phyloP scores from a whole-genome alignment of 768 basidiomycete species.

The Hemileccinum impolitum region DNA sequence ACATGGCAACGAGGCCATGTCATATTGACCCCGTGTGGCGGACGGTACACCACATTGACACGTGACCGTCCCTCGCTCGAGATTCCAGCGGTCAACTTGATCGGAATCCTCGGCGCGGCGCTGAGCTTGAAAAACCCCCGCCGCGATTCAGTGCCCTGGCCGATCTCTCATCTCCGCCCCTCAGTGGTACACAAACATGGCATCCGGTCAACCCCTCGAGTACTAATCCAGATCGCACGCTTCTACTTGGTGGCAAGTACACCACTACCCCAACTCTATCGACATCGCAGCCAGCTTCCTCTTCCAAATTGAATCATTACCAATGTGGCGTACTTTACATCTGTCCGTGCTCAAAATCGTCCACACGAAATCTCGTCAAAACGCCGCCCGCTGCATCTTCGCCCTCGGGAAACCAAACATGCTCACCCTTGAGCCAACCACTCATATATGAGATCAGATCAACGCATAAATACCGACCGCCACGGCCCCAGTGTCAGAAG shows the following conservation, averaged over 20 bases:
- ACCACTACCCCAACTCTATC: constrained; percentile 8
- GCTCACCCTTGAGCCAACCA: neutral
- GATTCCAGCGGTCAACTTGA: constrained; percentile 11
- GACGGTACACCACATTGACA: too few relatives aligned
- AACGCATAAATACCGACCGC: constrained; percentile 6
- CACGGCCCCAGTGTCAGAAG: constrained; percentile 7
- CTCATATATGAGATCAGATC: constrained; percentile 14
- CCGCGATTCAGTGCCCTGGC: constrained; percentile 12
- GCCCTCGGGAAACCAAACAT: neutral
- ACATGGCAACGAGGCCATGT: constrained; percentile 21
- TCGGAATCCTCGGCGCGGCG: constrained; percentile 20
- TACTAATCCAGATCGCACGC: too few relatives aligned
- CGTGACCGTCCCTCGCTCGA: constrained; percentile 1
- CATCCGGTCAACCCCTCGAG: neutral
- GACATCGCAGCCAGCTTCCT: constrained; percentile 1
- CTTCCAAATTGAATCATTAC: constrained; percentile 5
- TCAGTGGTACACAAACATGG: constrained; percentile 1
- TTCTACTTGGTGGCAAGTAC: neutral
- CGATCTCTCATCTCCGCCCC: neutral
- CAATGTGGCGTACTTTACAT: constrained; percentile 16
- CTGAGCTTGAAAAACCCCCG: constrained; percentile 15
- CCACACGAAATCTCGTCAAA: constrained; percentile 4
- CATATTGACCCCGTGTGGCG: constrained; percentile 18
- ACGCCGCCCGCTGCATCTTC: constrained; percentile 14
- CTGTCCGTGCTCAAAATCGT: neutral